Evolutionary conservation across 768 basidiomycete genomes (phyloP).

Genomic region (Lactifluus hygrophoroides): DNA sequence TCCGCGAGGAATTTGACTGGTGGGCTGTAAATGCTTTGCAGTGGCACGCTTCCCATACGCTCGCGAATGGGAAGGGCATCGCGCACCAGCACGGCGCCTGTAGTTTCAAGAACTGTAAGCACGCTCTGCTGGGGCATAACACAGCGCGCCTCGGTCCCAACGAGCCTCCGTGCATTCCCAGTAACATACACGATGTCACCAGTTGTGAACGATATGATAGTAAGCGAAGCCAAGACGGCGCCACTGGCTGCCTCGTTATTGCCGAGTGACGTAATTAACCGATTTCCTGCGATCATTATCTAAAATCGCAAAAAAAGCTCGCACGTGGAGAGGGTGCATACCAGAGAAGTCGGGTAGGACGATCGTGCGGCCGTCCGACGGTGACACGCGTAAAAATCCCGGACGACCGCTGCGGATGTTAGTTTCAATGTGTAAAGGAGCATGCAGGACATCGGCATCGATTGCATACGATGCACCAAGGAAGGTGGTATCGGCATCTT

Average conservation of each 20-base stretch:
- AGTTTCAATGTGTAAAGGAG: slow-evolving; percentile 53
- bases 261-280: slow-evolving; percentile 54
- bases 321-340: slow-evolving; percentile 8
- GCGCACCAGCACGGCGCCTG: slow-evolving; percentile 44
- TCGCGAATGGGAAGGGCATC: slow-evolving; percentile 49
- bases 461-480: slow-evolving; percentile 46
- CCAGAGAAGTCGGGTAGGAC: slow-evolving; percentile 57
- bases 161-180: slow-evolving; percentile 42
- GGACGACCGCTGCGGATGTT: slow-evolving; percentile 58
- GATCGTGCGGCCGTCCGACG: slow-evolving; percentile 45
- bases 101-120: slow-evolving; percentile 40
- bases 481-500: slow-evolving; percentile 44
- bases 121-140: slow-evolving; percentile 50
- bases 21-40: slow-evolving; percentile 49
- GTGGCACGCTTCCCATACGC: slow-evolving; percentile 24
- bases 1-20: slow-evolving; percentile 45
- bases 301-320: neutral
- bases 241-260: slow-evolving; percentile 38
- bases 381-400: slow-evolving; percentile 52
- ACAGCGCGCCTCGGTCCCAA: slow-evolving; percentile 38
- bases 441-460: slow-evolving; percentile 29
- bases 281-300: slow-evolving; percentile 38
- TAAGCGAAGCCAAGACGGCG: slow-evolving; percentile 47
- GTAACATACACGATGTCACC: slow-evolving; percentile 58
- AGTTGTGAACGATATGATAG: slow-evolving; percentile 44